A percentile compares a stretch with the other conserved stretches of the same genome.
Evolutionary conservation across 1,284 basidiomycete genomes (phyloP).

Genomic region (Trametes pubescens): DNA sequence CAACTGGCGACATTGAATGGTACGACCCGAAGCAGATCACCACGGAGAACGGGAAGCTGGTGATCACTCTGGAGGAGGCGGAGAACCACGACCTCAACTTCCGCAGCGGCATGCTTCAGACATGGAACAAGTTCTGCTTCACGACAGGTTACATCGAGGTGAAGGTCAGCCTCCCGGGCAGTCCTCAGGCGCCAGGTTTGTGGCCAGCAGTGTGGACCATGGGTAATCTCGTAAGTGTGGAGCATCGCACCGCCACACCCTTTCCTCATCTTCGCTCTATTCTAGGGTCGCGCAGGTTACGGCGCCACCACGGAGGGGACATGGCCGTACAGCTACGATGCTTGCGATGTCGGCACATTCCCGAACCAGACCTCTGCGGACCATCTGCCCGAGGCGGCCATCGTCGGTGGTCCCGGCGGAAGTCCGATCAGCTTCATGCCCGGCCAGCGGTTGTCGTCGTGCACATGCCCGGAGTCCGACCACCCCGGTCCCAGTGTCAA

Average conservation of each 20-base stretch:
- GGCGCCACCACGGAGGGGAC: constrained; percentile 65
- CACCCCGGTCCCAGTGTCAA: constrained; percentile 67
- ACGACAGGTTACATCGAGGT: constrained; percentile 92
- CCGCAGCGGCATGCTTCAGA: constrained; percentile 79
- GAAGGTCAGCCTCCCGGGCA: constrained; percentile 83
- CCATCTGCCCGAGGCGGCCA: constrained; percentile 58
- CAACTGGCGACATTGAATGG: constrained; percentile 88
- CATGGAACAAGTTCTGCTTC: constrained; percentile 96
- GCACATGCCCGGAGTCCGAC: constrained; percentile 64
- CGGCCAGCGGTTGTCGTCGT: constrained; percentile 61
- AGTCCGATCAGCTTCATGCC: constrained; percentile 58
- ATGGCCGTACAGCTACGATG: constrained; percentile 87
- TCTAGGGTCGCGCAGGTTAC: constrained; percentile 62
- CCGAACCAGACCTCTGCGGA: constrained; percentile 73
- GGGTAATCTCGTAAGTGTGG: constrained; percentile 53
- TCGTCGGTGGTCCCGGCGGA: constrained; percentile 59
- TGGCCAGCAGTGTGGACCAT: constrained; percentile 67
- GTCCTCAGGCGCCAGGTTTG: constrained; percentile 69
- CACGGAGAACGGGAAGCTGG: constrained; percentile 75
- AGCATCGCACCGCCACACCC: constrained; percentile 36
- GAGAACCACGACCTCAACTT: constrained; percentile 79
- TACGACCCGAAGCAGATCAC: constrained; percentile 80
- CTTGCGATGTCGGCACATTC: constrained; percentile 87
- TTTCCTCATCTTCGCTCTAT: constrained; percentile 47
- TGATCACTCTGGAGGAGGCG: constrained; percentile 75